A percentile compares a stretch with the other conserved stretches of the same genome.
Conservation (phyloP, 352 stramenopile genomes). For the Globisporangium paroecandrum region DNA sequence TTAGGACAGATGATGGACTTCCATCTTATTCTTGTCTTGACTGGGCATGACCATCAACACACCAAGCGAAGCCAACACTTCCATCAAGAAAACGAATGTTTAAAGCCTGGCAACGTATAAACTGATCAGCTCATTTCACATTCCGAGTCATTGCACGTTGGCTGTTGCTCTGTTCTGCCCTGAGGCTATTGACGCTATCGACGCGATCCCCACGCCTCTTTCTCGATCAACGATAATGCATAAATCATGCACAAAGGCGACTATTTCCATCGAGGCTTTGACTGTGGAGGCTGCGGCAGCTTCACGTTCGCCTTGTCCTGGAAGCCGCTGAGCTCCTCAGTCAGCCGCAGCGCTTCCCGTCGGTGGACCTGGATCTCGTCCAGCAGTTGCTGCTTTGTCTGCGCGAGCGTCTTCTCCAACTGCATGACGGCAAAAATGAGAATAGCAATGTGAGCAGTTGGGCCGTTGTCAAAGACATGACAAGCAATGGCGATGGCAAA, state of each 20-base stretch:
- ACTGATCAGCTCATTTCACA: background rate
- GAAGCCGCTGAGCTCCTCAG: background rate
- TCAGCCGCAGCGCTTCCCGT: background rate
- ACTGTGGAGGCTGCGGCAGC: background rate
- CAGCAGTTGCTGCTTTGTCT: constrained; percentile 6
- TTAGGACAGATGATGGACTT: no score
- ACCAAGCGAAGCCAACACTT: no score
- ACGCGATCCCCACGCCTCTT: background rate
- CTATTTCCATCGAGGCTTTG: constrained; percentile 5
- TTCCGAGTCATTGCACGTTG: background rate
- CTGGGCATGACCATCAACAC: no score
- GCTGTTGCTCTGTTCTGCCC: background rate
- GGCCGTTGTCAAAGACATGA: background rate
- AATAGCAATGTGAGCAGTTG: background rate
- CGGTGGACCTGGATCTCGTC: background rate
- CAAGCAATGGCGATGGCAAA: background rate
- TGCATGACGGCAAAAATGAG: background rate
- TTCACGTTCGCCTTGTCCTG: background rate
- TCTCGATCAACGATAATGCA: background rate
- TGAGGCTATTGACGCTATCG: background rate
- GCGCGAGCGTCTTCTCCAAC: background rate
- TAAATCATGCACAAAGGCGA: background rate
- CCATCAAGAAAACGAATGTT: no score
- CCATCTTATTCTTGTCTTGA: no score
- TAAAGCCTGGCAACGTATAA: background rate